A percentile compares a stretch with the other conserved stretches of the same genome.
phyloP scores from a whole-genome alignment of 2,329 filamentous ascomycete species.

The Talaromyces sp. region DNA sequence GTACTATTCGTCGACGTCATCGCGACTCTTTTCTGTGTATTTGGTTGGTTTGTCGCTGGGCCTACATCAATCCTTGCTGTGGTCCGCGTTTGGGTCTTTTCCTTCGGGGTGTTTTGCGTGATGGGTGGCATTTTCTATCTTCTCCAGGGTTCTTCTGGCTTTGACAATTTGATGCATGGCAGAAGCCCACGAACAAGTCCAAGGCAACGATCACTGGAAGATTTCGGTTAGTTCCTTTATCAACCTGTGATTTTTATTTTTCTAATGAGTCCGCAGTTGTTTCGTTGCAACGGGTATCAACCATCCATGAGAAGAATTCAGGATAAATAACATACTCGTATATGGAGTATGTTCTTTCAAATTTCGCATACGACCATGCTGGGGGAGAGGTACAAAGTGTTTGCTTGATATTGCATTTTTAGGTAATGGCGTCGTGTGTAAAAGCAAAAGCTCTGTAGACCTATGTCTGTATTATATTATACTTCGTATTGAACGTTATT shows the following conservation, averaged over 20 bases:
- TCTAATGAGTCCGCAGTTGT: slow-evolving; percentile 58
- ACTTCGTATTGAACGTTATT: neutral
- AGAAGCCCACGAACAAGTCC: slow-evolving; percentile 77
- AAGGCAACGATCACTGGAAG: slow-evolving; percentile 81
- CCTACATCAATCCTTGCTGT: slow-evolving; percentile 77
- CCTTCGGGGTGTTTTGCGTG: slow-evolving; percentile 82
- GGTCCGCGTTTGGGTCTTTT: slow-evolving; percentile 87
- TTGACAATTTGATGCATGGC: slow-evolving; percentile 91
- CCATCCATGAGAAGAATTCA: slow-evolving; percentile 83
- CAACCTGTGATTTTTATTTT: neutral
- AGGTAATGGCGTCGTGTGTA: neutral
- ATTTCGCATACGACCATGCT: neutral
- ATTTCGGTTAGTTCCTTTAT: slow-evolving; percentile 67
- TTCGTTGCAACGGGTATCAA: slow-evolving; percentile 83
- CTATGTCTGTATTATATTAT: neutral
- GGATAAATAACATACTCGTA: slow-evolving; percentile 41
- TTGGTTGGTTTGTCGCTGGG: slow-evolving; percentile 72
- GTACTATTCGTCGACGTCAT: slow-evolving; percentile 79
- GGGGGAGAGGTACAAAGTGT: neutral
- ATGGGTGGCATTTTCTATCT: slow-evolving; percentile 77
- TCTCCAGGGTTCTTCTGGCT: slow-evolving; percentile 73
- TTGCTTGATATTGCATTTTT: neutral
- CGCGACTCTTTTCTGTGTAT: slow-evolving; percentile 80
- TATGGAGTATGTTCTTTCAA: neutral
- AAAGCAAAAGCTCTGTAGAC: slow-evolving; percentile 8